These are phyloP conservation scores for Dactylonectria estremocensis DNA, from an alignment of 2,329 filamentous ascomycete genomes.

Conservation along the genomic window DNA sequence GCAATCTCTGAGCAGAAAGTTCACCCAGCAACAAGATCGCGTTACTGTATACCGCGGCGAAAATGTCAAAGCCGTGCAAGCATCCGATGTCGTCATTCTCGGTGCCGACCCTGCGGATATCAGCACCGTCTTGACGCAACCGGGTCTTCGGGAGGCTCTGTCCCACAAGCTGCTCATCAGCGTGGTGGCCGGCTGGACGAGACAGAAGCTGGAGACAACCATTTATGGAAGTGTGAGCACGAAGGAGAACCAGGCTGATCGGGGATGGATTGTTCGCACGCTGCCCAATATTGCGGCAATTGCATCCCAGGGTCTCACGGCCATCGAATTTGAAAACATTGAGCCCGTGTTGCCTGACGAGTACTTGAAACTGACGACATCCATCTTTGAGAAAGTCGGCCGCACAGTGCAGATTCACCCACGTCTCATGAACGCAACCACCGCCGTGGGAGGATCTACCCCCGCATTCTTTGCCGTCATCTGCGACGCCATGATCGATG, in stretches of 20 bases:
- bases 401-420: conserved; percentile 65
- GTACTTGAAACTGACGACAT: conserved; percentile 49
- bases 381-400: conserved; percentile 71
- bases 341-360: conserved; percentile 39
- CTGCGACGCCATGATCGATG: conserved; percentile 71
- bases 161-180: conserved; percentile 65
- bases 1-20: conserved; percentile 38
- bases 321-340: conserved; percentile 47
- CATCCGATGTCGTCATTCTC: conserved; percentile 61
- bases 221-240: conserved; percentile 51
- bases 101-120: conserved; percentile 64
- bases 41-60: conserved; percentile 51
- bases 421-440: conserved; percentile 69
- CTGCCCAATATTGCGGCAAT: conserved; percentile 55
- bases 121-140: conserved; percentile 53
- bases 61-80: conserved; percentile 52
- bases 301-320: conserved; percentile 52
- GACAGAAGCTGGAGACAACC: conserved; percentile 55
- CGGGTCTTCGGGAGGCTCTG: conserved; percentile 57
- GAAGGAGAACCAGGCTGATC: conserved; percentile 23
- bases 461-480: conserved; percentile 73
- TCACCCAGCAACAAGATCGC: conserved; percentile 31
- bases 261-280: conserved; percentile 50
- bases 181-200: conserved; percentile 65
- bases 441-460: conserved; percentile 72